Percentiles rank a stretch among this genome's conserved stretches.
phyloP scores from a whole-genome alignment of 176 grass and related monocot species.

The Phragmites australis region DNA sequence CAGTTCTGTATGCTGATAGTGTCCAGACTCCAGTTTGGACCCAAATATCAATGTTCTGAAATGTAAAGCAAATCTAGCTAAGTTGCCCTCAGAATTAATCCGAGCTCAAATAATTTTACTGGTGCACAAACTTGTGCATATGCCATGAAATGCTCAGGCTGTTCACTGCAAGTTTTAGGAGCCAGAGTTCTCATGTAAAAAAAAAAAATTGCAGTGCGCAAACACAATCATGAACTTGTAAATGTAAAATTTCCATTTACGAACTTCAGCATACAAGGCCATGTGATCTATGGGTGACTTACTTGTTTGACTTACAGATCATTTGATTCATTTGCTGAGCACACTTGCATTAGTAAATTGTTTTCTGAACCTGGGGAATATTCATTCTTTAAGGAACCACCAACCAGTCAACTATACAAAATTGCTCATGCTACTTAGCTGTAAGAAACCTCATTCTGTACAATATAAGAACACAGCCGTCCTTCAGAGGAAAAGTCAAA shows the following conservation, averaged over 20 bases:
- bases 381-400: slow-evolving; percentile 6
- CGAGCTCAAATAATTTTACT: background rate
- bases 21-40: background rate
- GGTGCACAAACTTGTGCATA: background rate
- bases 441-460: background rate
- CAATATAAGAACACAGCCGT: background rate
- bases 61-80: background rate
- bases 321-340: slow-evolving; percentile 6
- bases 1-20: background rate
- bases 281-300: background rate
- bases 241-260: background rate
- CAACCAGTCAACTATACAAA: background rate
- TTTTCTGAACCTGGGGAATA: slow-evolving; percentile 13
- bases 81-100: background rate
- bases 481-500: background rate
- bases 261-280: background rate
- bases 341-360: slow-evolving; percentile 19
- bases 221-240: background rate
- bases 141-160: background rate
- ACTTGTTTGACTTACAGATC: slow-evolving; percentile 2
- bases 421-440: background rate
- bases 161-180: background rate
- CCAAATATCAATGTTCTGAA: background rate
- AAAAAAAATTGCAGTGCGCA: background rate
- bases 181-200: background rate